Percentiles rank a stretch among this genome's conserved stretches.
phyloP scores from a whole-genome alignment of 202 grass and related monocot genomes.

The Setaria viridis region DNA sequence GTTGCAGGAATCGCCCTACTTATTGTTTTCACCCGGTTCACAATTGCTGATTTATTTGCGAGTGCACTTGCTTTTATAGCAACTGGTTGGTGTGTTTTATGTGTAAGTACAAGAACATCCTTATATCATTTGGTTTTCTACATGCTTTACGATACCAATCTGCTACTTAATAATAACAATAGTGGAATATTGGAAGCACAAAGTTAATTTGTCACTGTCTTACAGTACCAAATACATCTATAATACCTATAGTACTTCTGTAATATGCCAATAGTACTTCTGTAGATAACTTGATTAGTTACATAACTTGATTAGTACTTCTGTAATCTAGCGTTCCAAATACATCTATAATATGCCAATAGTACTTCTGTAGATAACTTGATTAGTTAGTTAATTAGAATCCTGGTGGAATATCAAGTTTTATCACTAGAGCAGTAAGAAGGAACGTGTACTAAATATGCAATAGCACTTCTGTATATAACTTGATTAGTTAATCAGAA shows the following conservation, averaged over 20 bases:
- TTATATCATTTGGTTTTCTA: slow-evolving; percentile 14
- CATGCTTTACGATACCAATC: background rate
- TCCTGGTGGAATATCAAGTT: background rate
- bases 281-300: background rate
- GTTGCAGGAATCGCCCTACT: slow-evolving; percentile 72
- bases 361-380: background rate
- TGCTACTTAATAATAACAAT: background rate
- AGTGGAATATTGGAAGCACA: background rate
- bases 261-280: background rate
- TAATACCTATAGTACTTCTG: background rate
- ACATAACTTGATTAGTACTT: no score
- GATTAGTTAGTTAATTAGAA: background rate
- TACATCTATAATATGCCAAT: background rate
- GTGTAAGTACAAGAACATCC: slow-evolving; percentile 60
- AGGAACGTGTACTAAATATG: background rate
- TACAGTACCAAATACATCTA: background rate
- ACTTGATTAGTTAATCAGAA: background rate
- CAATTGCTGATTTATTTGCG: slow-evolving; percentile 92
- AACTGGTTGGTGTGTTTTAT: slow-evolving; percentile 85
- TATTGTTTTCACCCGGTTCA: slow-evolving; percentile 66
- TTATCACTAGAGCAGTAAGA: background rate
- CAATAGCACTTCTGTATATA: no score
- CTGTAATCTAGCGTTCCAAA: background rate
- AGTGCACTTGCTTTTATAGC: slow-evolving; percentile 86
- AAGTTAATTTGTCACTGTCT: background rate